phyloP scores from a whole-genome alignment of 2,329 filamentous ascomycete species.

The Byssothecium circinans region DNA sequence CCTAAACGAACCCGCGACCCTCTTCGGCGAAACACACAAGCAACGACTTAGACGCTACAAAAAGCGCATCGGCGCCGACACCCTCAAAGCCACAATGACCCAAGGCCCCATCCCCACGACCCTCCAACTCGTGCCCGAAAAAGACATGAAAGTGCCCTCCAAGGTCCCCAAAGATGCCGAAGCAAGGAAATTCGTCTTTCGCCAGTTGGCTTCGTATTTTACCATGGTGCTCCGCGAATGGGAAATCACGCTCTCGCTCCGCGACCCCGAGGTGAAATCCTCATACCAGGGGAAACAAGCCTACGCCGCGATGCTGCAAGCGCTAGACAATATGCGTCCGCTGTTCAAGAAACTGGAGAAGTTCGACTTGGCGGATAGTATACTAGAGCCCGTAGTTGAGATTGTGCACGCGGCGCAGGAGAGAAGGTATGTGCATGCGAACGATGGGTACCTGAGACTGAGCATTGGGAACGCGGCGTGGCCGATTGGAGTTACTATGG shows the following conservation, averaged over 20 bases:
- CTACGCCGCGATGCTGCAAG: conserved; percentile 81
- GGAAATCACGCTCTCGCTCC: conserved; percentile 70
- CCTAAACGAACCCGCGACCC: conserved; percentile 68
- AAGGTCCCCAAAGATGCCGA: conserved; percentile 64
- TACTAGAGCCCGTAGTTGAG: conserved; percentile 82
- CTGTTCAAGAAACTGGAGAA: conserved; percentile 89
- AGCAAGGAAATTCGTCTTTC: conserved; percentile 71
- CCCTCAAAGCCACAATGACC: conserved; percentile 54
- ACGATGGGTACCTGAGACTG: conserved; percentile 88
- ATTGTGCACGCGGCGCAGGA: conserved; percentile 91
- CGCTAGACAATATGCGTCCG: conserved; percentile 83
- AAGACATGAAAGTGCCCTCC: conserved; percentile 78
- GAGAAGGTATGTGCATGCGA: conserved; percentile 90
- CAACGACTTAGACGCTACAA: conserved; percentile 71
- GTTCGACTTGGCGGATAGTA: conserved; percentile 73
- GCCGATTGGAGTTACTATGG: conserved; percentile 99
- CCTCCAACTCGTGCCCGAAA: conserved; percentile 75
- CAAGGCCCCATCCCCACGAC: conserved; percentile 86
- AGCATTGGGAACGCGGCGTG: conserved; percentile 97
- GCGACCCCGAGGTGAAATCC: conserved; percentile 61
- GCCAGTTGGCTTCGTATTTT: conserved; percentile 93
- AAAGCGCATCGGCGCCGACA: conserved; percentile 56
- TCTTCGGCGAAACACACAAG: conserved; percentile 82
- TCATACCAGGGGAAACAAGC: conserved; percentile 81
- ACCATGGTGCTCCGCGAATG: conserved; percentile 93